Evolutionary conservation across 257 asterid species (phyloP).

Genomic region (Solanum etuberosum): DNA sequence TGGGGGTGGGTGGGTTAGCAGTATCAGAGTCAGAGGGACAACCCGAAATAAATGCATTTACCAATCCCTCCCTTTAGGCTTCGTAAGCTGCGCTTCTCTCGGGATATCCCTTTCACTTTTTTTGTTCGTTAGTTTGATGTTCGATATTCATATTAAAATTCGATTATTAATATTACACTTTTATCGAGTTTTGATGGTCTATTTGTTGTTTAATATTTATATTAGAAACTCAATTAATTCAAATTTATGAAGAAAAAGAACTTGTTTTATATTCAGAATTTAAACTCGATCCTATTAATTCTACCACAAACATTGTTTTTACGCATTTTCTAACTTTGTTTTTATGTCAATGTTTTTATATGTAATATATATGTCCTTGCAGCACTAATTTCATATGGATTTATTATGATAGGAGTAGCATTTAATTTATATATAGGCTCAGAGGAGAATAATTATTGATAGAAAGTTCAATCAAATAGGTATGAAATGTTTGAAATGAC

Average conservation of each 20-base stretch:
- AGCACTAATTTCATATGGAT: background rate
- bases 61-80: conserved; percentile 17
- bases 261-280: background rate
- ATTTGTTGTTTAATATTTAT: background rate
- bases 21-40: conserved; percentile 65
- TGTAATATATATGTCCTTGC: background rate
- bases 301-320: background rate
- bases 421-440: background rate
- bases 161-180: background rate
- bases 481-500: background rate
- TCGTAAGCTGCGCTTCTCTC: conserved; percentile 75
- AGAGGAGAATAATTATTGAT: background rate
- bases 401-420: background rate
- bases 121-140: accelerated
- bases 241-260: background rate
- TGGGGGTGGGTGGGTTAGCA: background rate
- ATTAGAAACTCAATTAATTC: background rate
- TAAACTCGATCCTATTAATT: background rate
- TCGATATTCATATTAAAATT: background rate
- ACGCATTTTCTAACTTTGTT: background rate
- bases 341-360: background rate
- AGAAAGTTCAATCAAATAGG: background rate
- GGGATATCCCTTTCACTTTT: conserved; percentile 60
- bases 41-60: conserved; percentile 93
- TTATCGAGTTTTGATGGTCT: background rate